Base-by-base conservation (phyloP, 2,329 filamentous ascomycete genomes). In the Thermothelomyces thermophilus region DNA sequence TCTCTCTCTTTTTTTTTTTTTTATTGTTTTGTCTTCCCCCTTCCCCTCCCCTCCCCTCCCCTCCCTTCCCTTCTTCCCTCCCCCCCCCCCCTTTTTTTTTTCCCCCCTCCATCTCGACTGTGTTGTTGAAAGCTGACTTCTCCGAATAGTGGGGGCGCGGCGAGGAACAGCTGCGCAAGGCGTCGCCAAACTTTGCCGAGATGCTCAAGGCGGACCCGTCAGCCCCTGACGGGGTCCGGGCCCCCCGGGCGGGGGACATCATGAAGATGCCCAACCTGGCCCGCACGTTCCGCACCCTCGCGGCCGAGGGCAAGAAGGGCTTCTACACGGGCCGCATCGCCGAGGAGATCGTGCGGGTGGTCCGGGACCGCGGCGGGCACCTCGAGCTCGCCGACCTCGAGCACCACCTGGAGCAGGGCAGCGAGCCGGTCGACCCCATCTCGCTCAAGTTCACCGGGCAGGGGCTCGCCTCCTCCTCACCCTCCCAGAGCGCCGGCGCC, bases 241-340 rank as follows among this genome's bases (percentile, higher is more conserved):
- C 85, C 1, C 93, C 93, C 1, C 73, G 69, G 2, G 75, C 88
- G 0, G 93, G 93, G 5, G 93, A 98, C 62, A 81, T 97, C 56
- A 86, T 97, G 77, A 88, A 82, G 69, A 94, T 95, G 56, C 86
- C 86, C 1, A 82, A 80, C 0, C 74, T 97, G 8, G 90, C 87
- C 0, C 76, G 78, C 40, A 96, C 91, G 0, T 96, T 95, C 70
- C 79, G 86, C 48, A 70, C 84, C 0, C 73, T 98, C 5, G 91
- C 83, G 0, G 75, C 81, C 28, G 76, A 95, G 51, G 90, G 90
- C 17, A 96, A 94, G 68, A 81, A 82, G 59, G 93, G 91, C 0
- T 98, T 96, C 72, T 98, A 98, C 66, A 78, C 82, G 20, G 93
- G 93, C 1, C 76, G 83, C 33, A 82, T 97, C 45, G 93, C 88